These are phyloP conservation scores for Metschnikowia colocasiae DNA, from an alignment of 805 yeast genomes.

Conservation along the genomic window DNA sequence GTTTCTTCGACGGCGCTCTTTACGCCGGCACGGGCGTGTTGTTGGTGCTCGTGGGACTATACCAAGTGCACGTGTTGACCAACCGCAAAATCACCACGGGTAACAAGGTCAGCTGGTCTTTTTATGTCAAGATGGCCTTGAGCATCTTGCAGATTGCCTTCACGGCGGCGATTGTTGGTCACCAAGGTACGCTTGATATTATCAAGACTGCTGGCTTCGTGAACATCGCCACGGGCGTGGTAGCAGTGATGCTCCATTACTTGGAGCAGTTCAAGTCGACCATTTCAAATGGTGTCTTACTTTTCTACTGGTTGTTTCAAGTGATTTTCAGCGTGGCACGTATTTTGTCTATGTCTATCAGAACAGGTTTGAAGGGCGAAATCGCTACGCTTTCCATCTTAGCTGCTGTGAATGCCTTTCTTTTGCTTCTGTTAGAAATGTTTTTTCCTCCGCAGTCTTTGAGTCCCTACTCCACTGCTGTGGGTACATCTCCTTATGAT, in stretches of 20 bases:
- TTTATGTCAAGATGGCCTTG: slow-evolving; percentile 41
- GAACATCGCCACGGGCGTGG: slow-evolving; percentile 42
- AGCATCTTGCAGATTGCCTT: slow-evolving; percentile 38
- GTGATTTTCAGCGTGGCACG: slow-evolving; percentile 46
- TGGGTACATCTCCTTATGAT: slow-evolving; percentile 17
- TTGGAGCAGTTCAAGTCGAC: slow-evolving; percentile 65
- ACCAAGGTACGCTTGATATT: slow-evolving; percentile 18
- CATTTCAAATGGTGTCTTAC: slow-evolving; percentile 63
- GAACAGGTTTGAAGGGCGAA: slow-evolving; percentile 24
- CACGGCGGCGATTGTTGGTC: slow-evolving; percentile 21
- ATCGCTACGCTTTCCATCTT: slow-evolving; percentile 28
- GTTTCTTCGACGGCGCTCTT: slow-evolving; percentile 54
- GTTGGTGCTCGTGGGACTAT: slow-evolving; percentile 42
- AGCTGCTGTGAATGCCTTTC: slow-evolving; percentile 35
- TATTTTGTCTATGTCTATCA: slow-evolving; percentile 37
- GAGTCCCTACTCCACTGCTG: slow-evolving; percentile 3
- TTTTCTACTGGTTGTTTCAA: slow-evolving; percentile 72
- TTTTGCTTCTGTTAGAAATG: slow-evolving; percentile 44
- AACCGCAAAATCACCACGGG: slow-evolving; percentile 26
- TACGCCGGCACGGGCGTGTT: slow-evolving; percentile 39
- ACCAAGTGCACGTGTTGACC: slow-evolving; percentile 34
- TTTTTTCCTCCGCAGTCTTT: slow-evolving; percentile 32
- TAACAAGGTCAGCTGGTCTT: slow-evolving; percentile 36
- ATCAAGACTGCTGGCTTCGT: slow-evolving; percentile 24
- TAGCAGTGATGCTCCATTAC: slow-evolving; percentile 59